Base-by-base conservation (phyloP, 2,329 filamentous ascomycete species). In the Ascochyta pisi region DNA sequence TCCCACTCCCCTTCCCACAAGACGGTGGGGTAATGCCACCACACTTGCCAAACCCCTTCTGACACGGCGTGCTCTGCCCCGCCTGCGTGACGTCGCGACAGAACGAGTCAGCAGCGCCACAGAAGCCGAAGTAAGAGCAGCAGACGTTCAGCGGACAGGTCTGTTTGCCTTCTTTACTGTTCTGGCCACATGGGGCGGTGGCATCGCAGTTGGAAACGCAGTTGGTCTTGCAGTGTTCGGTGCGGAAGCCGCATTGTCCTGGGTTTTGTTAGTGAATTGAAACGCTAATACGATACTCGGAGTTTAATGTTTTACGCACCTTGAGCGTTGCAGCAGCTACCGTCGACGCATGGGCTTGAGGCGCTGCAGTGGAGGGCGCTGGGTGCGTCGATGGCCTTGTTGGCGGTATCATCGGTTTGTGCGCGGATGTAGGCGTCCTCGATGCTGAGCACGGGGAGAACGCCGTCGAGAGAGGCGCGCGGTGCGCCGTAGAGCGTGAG, bases 41-140 rank as follows among this genome's bases (percentile, higher is more conserved):
- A n/a, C 56, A 62, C 19, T 44, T 57, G 37, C 53, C 52, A 16
- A 56, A 60, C 16, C 39, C 27, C 24, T 50, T 57, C 39, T 59
- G 56, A 26, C 56, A 59, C 15, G 56, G 37, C 15, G 43, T 46
- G 24, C 27, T 35, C 31, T 43, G 15, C 15, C 47, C 44, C 38
- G 49, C 26, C 1, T 35, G 49, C 10, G 52, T 44, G 22, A 33
- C n/a, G 8, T 52, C 54, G 13, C 48, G 53, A 41, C 52, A 60
- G 38, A 65, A 68, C 3, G 54, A 31, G 8, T 55, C 78, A 1
- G 70, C 77, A 27, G 57, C 54, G 12, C 73, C 75, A 8, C 78
- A 81, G 50, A 68, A 66, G 1, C 77, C 77, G 2, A 76, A 69
- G 41, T 80, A 76, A 6, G 60, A 65, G 50, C 65, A 67, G 47